Evolutionary conservation across 805 yeast species (phyloP), one percentile per base, ranked within the genome.

Genomic region (Myxozyma geophila): DNA sequence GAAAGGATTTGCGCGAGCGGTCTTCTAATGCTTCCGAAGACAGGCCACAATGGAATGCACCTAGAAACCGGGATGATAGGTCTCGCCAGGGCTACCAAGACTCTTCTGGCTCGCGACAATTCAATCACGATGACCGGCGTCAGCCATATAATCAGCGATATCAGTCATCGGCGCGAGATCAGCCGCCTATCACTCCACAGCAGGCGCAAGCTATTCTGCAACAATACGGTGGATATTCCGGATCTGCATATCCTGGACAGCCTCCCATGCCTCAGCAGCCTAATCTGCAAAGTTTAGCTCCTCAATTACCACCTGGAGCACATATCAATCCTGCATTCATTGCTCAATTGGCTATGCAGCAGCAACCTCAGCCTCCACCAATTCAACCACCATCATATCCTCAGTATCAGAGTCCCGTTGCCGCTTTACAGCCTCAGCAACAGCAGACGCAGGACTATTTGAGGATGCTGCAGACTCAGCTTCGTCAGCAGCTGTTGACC

Each of bases 251-350:
- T 36, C 17, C 37, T 37, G 43, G 51, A 23, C 51, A 47, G 35
- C 44, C 51, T 2, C 17, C 51, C 7, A 2, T 19, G 10, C 37
- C 33, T 44, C 58, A 41, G 54, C 46, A 54, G 33, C 28, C 39
- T 17, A 17, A 53, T 43, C 8, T 49, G 21, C 59, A 58, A 33
- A 47, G 33, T 43, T 37, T 63, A n/a, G 37, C 62, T 21, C 63
- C 58, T 33, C 61, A 56, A 13, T 51, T 64, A n/a, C 62, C 68
- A 10, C 59, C 67, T 7, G 67, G 68, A 17, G 64, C 67, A 9
- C 67, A 65, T 54, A 58, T 65, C 36, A 65, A 65, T 50, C 68
- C 70, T 10, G 68, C 70, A 15, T 64, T 65, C 48, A 50, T 65
- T 19, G 58, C 64, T 8, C 67, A 65, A 39, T 19, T 54, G 13